Conservation (phyloP, 116 monocot genomes). For the Phalaenopsis hybrid region DNA sequence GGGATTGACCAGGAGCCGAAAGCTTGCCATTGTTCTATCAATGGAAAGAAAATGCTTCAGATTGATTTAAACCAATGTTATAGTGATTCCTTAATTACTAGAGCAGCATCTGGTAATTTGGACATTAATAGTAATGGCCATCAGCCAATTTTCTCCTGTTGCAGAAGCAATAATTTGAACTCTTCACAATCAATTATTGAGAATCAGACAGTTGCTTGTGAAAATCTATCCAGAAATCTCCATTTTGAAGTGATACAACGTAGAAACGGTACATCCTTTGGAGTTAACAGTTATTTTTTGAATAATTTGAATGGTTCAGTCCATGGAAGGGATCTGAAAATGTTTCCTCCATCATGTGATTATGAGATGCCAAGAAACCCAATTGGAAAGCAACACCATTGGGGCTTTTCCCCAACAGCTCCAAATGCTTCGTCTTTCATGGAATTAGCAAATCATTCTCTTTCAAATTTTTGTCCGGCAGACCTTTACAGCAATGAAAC, state of each 20-base stretch:
- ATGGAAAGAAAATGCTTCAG: slow-evolving; percentile 11
- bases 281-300: slow-evolving; percentile 2
- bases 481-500: slow-evolving; percentile 29
- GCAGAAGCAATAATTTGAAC: neutral
- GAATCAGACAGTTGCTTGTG: slow-evolving; percentile 9
- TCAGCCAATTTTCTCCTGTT: slow-evolving; percentile 5
- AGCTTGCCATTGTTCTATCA: slow-evolving; percentile 5
- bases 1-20: neutral
- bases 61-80: slow-evolving; percentile 18
- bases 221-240: slow-evolving; percentile 8
- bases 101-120: slow-evolving; percentile 4
- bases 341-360: neutral
- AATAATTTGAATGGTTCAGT: slow-evolving; percentile 4
- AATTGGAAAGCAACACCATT: neutral
- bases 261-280: neutral
- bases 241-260: neutral
- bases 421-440: neutral
- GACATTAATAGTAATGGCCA: neutral
- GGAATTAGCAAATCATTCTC: slow-evolving; percentile 9
- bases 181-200: slow-evolving; percentile 11
- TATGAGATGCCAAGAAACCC: neutral
- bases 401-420: neutral
- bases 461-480: slow-evolving; percentile 6
- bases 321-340: neutral
- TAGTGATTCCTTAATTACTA: slow-evolving; percentile 13